phyloP scores from a whole-genome alignment of 495 filamentous ascomycete genomes.

The Penicillium nucicola region DNA sequence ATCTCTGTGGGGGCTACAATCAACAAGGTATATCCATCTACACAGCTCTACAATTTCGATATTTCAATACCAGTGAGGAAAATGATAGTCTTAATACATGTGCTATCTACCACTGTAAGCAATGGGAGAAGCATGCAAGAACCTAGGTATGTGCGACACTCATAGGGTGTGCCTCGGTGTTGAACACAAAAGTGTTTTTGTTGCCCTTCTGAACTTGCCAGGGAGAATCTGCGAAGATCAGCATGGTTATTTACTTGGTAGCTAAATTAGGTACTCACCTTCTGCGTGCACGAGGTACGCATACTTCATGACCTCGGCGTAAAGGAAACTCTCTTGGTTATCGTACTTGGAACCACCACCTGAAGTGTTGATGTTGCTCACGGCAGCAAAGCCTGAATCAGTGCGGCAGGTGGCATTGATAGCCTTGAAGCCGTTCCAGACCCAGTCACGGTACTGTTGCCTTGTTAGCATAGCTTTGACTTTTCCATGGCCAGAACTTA shows the following conservation, averaged over 20 bases:
- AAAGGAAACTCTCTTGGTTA: conserved; percentile 86
- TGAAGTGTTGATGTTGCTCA: conserved; percentile 62
- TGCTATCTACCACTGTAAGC: not conserved
- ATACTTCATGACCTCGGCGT: conserved; percentile 90
- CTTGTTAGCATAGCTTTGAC: conserved; percentile 7
- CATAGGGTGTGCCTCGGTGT: conserved; percentile 82
- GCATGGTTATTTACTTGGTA: not conserved
- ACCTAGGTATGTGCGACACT: conserved; percentile 39
- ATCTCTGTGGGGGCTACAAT: too few relatives aligned
- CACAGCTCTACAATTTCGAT: too few relatives aligned
- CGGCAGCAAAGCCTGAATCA: conserved; percentile 62
- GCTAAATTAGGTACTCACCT: conserved; percentile 8
- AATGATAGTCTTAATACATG: not conserved
- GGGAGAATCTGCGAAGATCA: conserved; percentile 47
- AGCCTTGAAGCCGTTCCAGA: conserved; percentile 74
- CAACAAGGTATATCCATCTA: too few relatives aligned
- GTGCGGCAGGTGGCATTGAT: conserved; percentile 65
- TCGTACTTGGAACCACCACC: conserved; percentile 62
- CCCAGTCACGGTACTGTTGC: conserved; percentile 72
- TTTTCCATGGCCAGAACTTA: conserved; percentile 15
- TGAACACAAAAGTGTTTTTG: conserved; percentile 69
- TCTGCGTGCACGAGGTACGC: conserved; percentile 64
- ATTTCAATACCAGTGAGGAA: not conserved
- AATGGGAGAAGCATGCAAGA: not conserved
- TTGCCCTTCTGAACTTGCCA: conserved; percentile 62